A percentile compares a stretch with the other conserved stretches of the same genome.
These are phyloP conservation scores for Rhodotorula sp. DNA, from an alignment of 1,284 basidiomycete genomes.

Conservation along the genomic window DNA sequence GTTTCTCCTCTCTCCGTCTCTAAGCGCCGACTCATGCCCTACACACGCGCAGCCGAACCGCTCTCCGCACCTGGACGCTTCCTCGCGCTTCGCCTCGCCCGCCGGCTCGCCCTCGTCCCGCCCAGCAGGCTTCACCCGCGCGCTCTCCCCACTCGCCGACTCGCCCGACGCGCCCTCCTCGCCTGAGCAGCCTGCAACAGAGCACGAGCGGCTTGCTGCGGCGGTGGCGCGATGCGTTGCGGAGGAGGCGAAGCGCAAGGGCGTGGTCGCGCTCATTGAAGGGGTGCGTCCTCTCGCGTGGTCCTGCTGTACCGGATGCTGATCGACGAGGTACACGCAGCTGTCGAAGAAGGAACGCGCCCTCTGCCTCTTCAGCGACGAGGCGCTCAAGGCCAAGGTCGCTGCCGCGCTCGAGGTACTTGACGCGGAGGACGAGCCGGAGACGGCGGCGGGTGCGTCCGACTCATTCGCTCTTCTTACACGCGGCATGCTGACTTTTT, in stretches of 20 bases:
- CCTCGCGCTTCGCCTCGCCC: not conserved
- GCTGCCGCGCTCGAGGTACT: conserved; percentile 74
- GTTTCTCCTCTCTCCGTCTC: not conserved
- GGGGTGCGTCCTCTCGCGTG: not conserved
- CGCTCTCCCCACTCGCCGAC: not conserved
- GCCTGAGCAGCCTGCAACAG: conserved; percentile 45
- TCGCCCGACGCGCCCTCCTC: not conserved
- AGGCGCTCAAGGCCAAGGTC: conserved; percentile 74
- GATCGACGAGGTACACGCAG: conserved; percentile 2
- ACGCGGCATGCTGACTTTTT: conserved; percentile 61
- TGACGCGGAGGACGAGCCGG: not conserved
- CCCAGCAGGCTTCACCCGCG: not conserved
- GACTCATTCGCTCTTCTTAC: conserved; percentile 9
- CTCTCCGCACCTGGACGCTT: not conserved
- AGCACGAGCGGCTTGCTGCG: conserved; percentile 70
- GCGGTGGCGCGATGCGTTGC: conserved; percentile 65
- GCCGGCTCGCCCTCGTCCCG: not conserved
- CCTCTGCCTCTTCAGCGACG: conserved; percentile 82
- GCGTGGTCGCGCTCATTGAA: conserved; percentile 76
- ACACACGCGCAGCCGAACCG: not conserved
- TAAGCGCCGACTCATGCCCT: not conserved
- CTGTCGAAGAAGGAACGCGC: conserved; percentile 83
- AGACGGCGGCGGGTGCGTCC: not conserved
- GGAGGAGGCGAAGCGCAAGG: conserved; percentile 59
- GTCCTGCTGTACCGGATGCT: not conserved